These are phyloP conservation scores for Lachnum nothofagi DNA, from an alignment of 2,329 filamentous ascomycete species.

Conservation along the genomic window DNA sequence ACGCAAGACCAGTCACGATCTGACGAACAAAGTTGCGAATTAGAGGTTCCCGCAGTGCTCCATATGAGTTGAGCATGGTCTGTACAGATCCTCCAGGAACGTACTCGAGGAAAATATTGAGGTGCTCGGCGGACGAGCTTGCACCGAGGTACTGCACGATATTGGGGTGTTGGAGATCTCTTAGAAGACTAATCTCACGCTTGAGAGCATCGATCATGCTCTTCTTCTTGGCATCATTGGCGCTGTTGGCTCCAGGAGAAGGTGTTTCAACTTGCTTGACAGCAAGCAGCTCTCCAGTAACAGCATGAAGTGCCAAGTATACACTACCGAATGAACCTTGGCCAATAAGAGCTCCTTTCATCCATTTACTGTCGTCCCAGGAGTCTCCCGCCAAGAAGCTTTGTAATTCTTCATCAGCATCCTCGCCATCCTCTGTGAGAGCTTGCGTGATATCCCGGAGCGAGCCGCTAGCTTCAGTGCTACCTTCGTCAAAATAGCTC, in stretches of 20 bases:
- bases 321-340: conserved; percentile 96
- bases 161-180: conserved; percentile 90
- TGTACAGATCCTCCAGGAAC: conserved; percentile 96
- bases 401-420: conserved; percentile 79
- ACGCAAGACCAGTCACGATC: conserved; percentile 86
- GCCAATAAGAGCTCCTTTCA: conserved; percentile 96
- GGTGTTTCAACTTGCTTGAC: conserved; percentile 97
- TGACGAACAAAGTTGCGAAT: conserved; percentile 96
- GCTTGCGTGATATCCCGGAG: conserved; percentile 80
- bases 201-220: conserved; percentile 97
- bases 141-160: conserved; percentile 98
- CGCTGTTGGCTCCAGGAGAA: conserved; percentile 68
- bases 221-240: conserved; percentile 87
- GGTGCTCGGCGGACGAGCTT: conserved; percentile 80
- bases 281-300: conserved; percentile 94
- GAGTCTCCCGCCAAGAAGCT: conserved; percentile 89
- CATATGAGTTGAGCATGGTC: conserved; percentile 98
- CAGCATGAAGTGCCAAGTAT: conserved; percentile 87
- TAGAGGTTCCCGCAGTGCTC: conserved; percentile 84
- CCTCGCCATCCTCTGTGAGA: conserved; percentile 84
- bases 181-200: conserved; percentile 88
- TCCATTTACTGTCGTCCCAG: conserved; percentile 97
- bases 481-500: conserved; percentile 81
- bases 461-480: conserved; percentile 67
- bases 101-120: conserved; percentile 99